phyloP scores from a whole-genome alignment of 2,329 filamentous ascomycete genomes.

The Laburnicola sp. region DNA sequence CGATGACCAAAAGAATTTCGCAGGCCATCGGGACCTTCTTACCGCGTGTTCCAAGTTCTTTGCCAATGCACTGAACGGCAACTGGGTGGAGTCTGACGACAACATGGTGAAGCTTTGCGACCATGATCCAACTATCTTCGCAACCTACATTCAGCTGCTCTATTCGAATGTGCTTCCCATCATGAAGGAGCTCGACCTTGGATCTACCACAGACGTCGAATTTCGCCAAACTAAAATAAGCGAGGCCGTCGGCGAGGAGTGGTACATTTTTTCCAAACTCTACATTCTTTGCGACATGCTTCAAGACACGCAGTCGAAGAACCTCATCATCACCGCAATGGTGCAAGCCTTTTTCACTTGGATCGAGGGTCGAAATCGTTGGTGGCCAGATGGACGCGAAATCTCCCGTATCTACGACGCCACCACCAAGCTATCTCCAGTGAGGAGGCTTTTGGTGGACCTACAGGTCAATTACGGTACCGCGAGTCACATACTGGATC shows the following conservation, averaged over 20 bases:
- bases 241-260: neutral
- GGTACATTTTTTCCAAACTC: neutral
- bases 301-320: neutral
- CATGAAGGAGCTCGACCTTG: neutral
- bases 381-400: too few species aligned
- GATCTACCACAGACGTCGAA: neutral
- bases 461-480: too few species aligned
- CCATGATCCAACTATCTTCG: neutral
- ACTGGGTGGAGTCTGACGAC: neutral
- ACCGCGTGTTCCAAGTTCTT: constrained; percentile 8
- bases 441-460: neutral
- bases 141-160: constrained; percentile 6
- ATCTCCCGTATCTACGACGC: neutral
- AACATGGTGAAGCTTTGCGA: constrained; percentile 3
- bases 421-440: neutral
- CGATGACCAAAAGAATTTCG: neutral
- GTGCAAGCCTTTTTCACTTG: neutral
- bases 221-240: neutral
- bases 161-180: neutral
- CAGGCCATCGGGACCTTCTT: neutral
- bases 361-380: neutral
- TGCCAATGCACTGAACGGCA: constrained; percentile 4
- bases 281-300: neutral
- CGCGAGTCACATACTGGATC: too few species aligned
- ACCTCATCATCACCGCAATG: neutral